Evolutionary conservation across 164 flowering plant species (phyloP).

Genomic region (Kingdonia uniflora): DNA sequence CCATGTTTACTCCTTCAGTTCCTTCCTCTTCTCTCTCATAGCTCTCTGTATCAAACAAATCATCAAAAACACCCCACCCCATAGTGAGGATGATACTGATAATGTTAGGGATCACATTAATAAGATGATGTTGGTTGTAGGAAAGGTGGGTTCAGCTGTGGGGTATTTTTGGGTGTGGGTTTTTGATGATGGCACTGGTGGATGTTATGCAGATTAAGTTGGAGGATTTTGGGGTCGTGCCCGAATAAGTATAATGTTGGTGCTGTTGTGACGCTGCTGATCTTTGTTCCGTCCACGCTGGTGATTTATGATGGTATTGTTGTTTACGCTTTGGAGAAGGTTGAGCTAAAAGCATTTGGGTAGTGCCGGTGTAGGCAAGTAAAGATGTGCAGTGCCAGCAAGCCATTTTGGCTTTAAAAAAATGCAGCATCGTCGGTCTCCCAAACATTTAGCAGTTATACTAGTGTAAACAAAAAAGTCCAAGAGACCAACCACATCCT

Average conservation of each 20-base stretch:
- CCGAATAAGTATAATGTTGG: no score
- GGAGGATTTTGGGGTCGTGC: slow-evolving; percentile 38
- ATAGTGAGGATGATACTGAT: neutral
- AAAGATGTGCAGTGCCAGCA: no score
- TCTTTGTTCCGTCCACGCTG: slow-evolving; percentile 59
- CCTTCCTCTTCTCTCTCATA: slow-evolving; percentile 81
- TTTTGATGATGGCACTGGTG: slow-evolving; percentile 63
- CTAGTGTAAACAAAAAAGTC: no score
- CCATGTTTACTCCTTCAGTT: slow-evolving; percentile 84
- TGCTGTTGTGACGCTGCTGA: slow-evolving; percentile 49
- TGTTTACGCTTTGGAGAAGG: slow-evolving; percentile 57
- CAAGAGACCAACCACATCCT: no score
- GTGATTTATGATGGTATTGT: slow-evolving; percentile 37
- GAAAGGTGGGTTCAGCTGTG: slow-evolving; percentile 41
- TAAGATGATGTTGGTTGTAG: slow-evolving; percentile 31
- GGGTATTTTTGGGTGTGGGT: slow-evolving; percentile 70
- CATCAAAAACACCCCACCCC: slow-evolving; percentile 17
- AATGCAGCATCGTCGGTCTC: no score
- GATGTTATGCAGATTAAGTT: slow-evolving; percentile 75
- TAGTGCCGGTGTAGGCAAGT: no score
- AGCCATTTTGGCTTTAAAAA: no score
- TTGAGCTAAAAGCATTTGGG: no score
- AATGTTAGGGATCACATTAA: slow-evolving; percentile 28
- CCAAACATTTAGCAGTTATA: no score
- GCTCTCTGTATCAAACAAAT: slow-evolving; percentile 68